Evolutionary conservation across 306 rosid genomes (phyloP).

Genomic region (Hippophae rhamnoides): DNA sequence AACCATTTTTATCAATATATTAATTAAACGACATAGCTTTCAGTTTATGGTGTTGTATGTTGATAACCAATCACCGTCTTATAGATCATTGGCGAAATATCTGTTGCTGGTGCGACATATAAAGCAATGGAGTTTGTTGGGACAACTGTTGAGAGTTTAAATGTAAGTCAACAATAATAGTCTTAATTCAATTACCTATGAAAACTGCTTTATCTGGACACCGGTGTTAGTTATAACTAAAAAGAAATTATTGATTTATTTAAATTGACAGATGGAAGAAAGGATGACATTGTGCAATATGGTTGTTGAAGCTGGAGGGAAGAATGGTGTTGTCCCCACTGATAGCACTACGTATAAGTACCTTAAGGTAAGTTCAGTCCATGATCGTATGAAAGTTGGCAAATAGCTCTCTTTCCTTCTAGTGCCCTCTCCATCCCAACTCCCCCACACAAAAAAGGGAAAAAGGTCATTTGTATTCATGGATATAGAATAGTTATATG

Average conservation of each 20-base stretch:
- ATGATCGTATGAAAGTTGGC: background rate
- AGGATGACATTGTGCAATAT: constrained; percentile 92
- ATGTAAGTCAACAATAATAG: constrained; percentile 30
- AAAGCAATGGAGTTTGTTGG: constrained; percentile 96
- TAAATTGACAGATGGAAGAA: constrained; percentile 66
- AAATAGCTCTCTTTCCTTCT: no score
- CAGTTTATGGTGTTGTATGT: background rate
- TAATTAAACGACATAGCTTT: background rate
- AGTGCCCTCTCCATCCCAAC: no score
- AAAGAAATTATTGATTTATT: background rate
- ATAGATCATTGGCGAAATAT: constrained; percentile 90
- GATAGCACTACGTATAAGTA: constrained; percentile 78
- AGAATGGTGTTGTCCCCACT: constrained; percentile 79
- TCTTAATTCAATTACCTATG: background rate
- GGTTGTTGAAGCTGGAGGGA: constrained; percentile 95
- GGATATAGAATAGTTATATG: no score
- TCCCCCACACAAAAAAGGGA: no score
- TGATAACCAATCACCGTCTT: constrained; percentile 9
- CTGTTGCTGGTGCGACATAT: constrained; percentile 85
- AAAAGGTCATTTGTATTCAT: no score
- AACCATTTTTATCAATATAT: background rate
- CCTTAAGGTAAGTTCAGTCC: constrained; percentile 58
- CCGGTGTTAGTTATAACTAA: constrained; percentile 1
- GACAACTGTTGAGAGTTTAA: constrained; percentile 73
- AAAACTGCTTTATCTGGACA: background rate